Evolutionary conservation across 75 land plant genomes (phyloP), one percentile per base, ranked within the genome.

Genomic region (Cunninghamia lanceolata): DNA sequence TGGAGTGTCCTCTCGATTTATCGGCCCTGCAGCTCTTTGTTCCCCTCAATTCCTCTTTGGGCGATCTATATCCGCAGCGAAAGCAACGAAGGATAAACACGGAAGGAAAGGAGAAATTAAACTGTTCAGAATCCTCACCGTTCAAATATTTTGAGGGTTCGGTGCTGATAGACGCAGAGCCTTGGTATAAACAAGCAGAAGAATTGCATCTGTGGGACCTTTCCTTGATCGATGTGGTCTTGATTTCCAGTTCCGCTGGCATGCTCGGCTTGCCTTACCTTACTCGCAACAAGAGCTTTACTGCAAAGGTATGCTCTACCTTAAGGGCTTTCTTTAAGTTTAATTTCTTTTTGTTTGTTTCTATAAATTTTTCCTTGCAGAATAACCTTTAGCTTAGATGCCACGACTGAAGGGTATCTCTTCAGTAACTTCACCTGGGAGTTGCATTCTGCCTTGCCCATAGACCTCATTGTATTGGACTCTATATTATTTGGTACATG

Each of bases 261-360:
- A 91, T 97, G 94, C 95, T 97, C 28, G 99, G 97, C n/a, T 85
- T 97, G 82, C 99, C 99, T 0, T 94, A 95, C 82, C 94, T 97
- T 17, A 91, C 96, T 75, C 87, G 90, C 71, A 86, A 79, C 63
- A 87, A 88, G 56, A 89, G 86, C 10, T 96, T 96, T 78, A 85
- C 89, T 79, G 98, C 91, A 43, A 93, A 94, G 95, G 99, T 93
- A 77, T 66, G 89, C 32, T 39, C 1, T 73, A 34, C 36, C 36
- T 6, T 73, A 73, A 38, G 1, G 75, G 36, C 34, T 73, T 73
- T 63, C 68, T 63, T 7, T 0, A 28, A 5, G 68, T 7, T 63
- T 25, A 19, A 25, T 5, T 63, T 25, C n/a, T 28, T 17, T 63
- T 63, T 63, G 9, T 25, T 1, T 28, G 6, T 1, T 25, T 50